phyloP scores from a whole-genome alignment of 2,329 filamentous ascomycete genomes.

The Capronia epimyces region DNA sequence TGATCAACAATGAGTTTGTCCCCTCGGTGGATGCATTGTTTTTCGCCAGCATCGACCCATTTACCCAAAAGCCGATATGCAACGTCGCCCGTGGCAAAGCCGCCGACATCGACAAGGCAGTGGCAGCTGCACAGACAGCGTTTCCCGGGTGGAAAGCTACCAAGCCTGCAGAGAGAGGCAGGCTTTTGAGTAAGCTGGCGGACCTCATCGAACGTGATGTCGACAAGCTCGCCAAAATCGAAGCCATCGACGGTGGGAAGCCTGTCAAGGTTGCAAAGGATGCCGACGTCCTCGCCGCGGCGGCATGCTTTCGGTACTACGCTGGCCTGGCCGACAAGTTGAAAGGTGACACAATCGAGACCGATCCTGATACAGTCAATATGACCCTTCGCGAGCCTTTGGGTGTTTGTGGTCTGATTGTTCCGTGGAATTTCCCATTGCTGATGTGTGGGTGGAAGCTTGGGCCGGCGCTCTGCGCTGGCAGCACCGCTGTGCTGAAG shows the following conservation, averaged over 20 bases:
- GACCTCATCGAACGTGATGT: constrained; percentile 62
- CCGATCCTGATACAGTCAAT: constrained; percentile 70
- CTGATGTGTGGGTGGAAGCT: constrained; percentile 67
- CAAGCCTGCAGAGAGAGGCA: constrained; percentile 36
- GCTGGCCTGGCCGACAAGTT: constrained; percentile 76
- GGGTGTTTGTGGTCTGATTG: constrained; percentile 71
- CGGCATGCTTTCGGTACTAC: constrained; percentile 71
- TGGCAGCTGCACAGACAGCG: constrained; percentile 32
- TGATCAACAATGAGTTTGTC: constrained; percentile 43
- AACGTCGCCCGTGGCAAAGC: constrained; percentile 32
- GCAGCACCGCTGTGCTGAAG: constrained; percentile 55
- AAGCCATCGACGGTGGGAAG: constrained; percentile 79
- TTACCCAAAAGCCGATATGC: constrained; percentile 32
- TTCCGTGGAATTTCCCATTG: constrained; percentile 73
- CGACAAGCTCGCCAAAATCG: constrained; percentile 58
- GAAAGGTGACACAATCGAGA: constrained; percentile 69
- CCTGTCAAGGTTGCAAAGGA: constrained; percentile 62
- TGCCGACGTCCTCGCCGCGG: constrained; percentile 60
- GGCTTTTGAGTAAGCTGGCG: constrained; percentile 43
- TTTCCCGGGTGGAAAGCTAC: constrained; percentile 48
- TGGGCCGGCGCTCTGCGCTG: constrained; percentile 49
- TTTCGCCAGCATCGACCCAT: constrained; percentile 35
- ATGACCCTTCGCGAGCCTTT: constrained; percentile 75
- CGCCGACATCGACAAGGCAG: constrained; percentile 34
- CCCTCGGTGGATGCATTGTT: constrained; percentile 34